A percentile compares a stretch with the other conserved stretches of the same genome.
Conservation (phyloP, 345 rosid genomes). For the Punica granatum region DNA sequence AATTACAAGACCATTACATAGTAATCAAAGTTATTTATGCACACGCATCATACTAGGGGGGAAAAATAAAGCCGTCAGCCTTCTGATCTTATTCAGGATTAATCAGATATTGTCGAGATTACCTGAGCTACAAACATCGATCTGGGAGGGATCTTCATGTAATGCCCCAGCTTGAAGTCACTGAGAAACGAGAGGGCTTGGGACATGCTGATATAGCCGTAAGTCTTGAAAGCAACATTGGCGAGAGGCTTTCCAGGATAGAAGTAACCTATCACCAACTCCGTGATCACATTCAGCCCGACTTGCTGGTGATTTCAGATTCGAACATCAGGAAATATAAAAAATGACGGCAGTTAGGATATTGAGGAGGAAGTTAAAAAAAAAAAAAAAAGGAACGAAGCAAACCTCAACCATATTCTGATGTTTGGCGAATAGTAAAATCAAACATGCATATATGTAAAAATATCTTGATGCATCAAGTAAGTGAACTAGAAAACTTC, state of each 20-base stretch:
- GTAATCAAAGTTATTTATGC: too few species aligned
- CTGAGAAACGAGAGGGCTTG: constrained; percentile 90
- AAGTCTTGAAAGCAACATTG: constrained; percentile 86
- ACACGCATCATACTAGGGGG: too few species aligned
- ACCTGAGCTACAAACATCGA: constrained; percentile 95
- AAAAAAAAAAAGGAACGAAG: background rate
- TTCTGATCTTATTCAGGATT: background rate
- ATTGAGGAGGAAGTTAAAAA: too few species aligned
- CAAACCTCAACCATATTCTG: too few species aligned
- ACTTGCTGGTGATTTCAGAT: background rate
- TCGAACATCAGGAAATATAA: background rate
- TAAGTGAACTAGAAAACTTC: too few species aligned
- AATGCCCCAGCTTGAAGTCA: constrained; percentile 98
- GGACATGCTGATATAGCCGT: constrained; percentile 81
- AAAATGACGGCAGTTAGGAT: too few species aligned
- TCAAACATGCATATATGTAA: too few species aligned
- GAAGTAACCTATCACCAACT: constrained; percentile 83
- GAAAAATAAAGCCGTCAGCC: background rate
- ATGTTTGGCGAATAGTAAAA: too few species aligned
- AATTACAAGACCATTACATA: too few species aligned
- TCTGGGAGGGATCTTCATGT: constrained; percentile 96
- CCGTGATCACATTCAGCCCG: constrained; percentile 40
- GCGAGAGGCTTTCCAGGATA: constrained; percentile 96
- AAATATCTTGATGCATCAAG: too few species aligned
- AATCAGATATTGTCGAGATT: constrained; percentile 44